A percentile compares a stretch with the other conserved stretches of the same genome.
These are phyloP conservation scores for Xylaria sp. DNA, from an alignment of 2,329 filamentous ascomycete genomes.

Conservation along the genomic window DNA sequence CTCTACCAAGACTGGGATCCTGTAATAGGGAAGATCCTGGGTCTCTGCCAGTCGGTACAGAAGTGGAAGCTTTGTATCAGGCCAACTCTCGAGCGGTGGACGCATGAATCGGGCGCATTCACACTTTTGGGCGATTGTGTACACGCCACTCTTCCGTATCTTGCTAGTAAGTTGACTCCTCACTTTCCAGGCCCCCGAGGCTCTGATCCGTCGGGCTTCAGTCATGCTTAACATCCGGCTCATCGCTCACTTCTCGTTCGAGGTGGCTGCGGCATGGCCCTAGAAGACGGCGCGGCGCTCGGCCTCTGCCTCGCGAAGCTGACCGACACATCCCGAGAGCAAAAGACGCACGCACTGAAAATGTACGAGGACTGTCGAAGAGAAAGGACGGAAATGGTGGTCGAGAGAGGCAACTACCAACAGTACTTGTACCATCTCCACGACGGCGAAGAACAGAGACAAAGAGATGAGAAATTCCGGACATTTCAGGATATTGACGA, in stretches of 20 bases:
- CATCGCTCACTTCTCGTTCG: constrained; percentile 1
- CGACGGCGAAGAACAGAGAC: constrained; percentile 59
- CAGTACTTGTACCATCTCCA: constrained; percentile 64
- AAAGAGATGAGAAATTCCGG: constrained; percentile 48
- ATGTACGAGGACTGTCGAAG: constrained; percentile 62
- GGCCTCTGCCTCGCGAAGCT: constrained; percentile 55
- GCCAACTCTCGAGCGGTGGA: constrained; percentile 52
- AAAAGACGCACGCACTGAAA: constrained; percentile 40
- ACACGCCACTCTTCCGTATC: constrained; percentile 66
- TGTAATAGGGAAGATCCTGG: constrained; percentile 56
- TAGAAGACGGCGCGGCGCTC: constrained; percentile 56
- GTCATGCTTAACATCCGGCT: no score
- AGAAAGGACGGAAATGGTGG: constrained; percentile 61
- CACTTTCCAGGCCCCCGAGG: neutral
- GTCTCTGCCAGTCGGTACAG: constrained; percentile 58
- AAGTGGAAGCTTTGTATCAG: constrained; percentile 50
- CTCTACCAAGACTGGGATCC: constrained; percentile 62
- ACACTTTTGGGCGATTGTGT: constrained; percentile 66
- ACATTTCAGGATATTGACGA: constrained; percentile 35
- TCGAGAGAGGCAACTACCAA: constrained; percentile 61
- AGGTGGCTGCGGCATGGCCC: constrained; percentile 58
- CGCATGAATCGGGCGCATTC: constrained; percentile 56
- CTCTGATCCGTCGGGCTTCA: neutral
- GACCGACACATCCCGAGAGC: constrained; percentile 41
- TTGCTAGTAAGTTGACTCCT: constrained; percentile 42